phyloP scores from a whole-genome alignment of 2,329 filamentous ascomycete species.

The Knufia fluminis region DNA sequence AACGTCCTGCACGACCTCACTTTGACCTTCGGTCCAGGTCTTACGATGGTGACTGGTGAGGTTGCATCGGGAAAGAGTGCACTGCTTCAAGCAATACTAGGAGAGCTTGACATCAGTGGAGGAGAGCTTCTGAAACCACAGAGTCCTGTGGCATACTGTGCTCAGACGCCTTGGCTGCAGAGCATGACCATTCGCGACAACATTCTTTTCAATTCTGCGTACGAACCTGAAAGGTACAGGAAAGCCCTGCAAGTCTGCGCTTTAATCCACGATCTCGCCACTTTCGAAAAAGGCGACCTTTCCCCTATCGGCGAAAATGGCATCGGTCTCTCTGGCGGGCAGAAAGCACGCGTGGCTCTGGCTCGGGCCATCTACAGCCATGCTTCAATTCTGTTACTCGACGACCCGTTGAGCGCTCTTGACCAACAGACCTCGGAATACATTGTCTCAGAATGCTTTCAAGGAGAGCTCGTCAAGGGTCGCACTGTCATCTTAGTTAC shows the following conservation, averaged over 20 bases:
- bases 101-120: constrained; percentile 46
- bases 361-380: constrained; percentile 52
- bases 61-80: constrained; percentile 57
- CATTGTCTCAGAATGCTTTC: constrained; percentile 50
- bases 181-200: constrained; percentile 63
- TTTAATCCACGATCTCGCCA: constrained; percentile 51
- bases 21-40: constrained; percentile 45
- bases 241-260: constrained; percentile 59
- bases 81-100: constrained; percentile 49
- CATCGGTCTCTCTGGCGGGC: constrained; percentile 51
- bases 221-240: constrained; percentile 61
- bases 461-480: constrained; percentile 44
- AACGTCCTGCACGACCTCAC: constrained; percentile 47
- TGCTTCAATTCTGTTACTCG: constrained; percentile 46
- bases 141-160: constrained; percentile 51
- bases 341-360: constrained; percentile 52
- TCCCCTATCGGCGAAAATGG: constrained; percentile 55
- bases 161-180: constrained; percentile 59
- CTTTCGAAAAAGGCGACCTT: constrained; percentile 55
- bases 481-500: constrained; percentile 53
- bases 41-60: constrained; percentile 55
- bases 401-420: constrained; percentile 51
- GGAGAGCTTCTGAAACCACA: constrained; percentile 46
- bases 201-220: constrained; percentile 54
- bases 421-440: constrained; percentile 56